These are phyloP conservation scores for Hyaloscypha variabilis DNA, from an alignment of 495 filamentous ascomycete species.

Conservation along the genomic window DNA sequence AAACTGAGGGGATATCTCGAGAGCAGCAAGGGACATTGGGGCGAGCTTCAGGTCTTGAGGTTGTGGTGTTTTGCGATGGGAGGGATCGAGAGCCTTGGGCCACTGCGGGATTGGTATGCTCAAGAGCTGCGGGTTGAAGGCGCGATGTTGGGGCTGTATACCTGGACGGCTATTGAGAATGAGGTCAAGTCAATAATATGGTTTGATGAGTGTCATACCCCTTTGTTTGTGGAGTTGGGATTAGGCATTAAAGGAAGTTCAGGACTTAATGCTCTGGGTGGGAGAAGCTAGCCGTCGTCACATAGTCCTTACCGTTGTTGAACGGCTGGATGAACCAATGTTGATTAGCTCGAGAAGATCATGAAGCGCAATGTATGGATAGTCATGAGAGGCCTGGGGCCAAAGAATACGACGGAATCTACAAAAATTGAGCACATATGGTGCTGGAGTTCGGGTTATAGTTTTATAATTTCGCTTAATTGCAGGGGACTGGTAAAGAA, in stretches of 20 bases:
- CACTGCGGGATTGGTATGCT: constrained; percentile 9
- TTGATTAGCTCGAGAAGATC: too few species aligned
- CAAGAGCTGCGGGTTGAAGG: background rate
- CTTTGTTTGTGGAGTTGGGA: constrained; percentile 13
- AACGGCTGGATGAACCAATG: too few species aligned
- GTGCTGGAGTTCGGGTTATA: too few species aligned
- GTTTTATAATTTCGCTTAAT: too few species aligned
- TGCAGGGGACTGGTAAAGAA: too few species aligned
- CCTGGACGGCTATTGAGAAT: background rate
- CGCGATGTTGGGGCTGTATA: background rate
- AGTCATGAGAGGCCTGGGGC: too few species aligned
- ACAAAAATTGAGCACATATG: too few species aligned
- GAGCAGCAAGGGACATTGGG: constrained; percentile 4
- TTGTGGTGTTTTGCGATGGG: constrained; percentile 18
- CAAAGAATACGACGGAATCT: too few species aligned
- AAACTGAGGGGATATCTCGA: constrained; percentile 12
- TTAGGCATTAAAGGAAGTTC: background rate
- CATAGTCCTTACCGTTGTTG: background rate
- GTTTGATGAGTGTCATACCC: constrained; percentile 20
- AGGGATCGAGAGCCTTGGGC: constrained; percentile 10
- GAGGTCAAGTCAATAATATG: constrained; percentile 11
- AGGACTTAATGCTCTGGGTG: background rate
- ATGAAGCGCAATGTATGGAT: too few species aligned
- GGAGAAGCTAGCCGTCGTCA: background rate
- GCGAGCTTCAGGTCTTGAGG: background rate